Evolutionary conservation across 2,329 filamentous ascomycete genomes (phyloP).

Genomic region (Arthrobotrys pseudoclavata): DNA sequence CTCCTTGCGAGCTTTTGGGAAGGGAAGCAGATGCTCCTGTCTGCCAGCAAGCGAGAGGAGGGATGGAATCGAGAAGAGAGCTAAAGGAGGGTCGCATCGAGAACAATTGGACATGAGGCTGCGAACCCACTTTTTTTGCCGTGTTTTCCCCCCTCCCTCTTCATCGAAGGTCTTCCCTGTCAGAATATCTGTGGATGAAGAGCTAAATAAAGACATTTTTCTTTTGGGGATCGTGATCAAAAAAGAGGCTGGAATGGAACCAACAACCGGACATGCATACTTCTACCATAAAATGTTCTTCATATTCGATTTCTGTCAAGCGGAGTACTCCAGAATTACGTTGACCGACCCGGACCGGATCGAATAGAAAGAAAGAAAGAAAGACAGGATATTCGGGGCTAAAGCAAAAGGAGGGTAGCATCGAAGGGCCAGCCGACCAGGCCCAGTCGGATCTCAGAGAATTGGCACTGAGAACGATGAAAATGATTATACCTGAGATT

Average conservation of each 20-base stretch:
- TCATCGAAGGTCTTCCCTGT: too few relatives aligned
- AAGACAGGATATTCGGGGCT: background rate
- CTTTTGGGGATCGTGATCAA: background rate
- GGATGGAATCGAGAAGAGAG: background rate
- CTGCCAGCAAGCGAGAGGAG: slow-evolving; percentile 8
- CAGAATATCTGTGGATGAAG: too few relatives aligned
- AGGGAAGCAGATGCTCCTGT: background rate
- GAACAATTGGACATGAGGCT: slow-evolving; percentile 9
- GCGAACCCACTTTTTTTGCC: slow-evolving; percentile 4
- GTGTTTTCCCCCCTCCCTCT: background rate
- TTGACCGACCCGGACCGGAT: background rate
- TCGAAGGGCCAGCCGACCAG: slow-evolving; percentile 1
- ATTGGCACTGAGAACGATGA: background rate
- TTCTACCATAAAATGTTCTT: background rate
- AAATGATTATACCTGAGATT: too few relatives aligned
- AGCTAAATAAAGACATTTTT: background rate
- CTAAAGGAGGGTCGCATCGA: slow-evolving; percentile 40
- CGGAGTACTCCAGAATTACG: slow-evolving; percentile 10
- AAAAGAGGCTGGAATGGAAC: slow-evolving; percentile 1
- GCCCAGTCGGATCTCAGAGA: slow-evolving; percentile 28
- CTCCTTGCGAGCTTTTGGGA: background rate
- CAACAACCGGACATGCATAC: background rate
- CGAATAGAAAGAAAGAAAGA: background rate
- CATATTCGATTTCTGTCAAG: background rate
- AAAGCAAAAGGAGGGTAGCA: slow-evolving; percentile 22